Conservation (phyloP, 192 early-diverging fungal genomes). For the Backusella liffmaniae region DNA sequence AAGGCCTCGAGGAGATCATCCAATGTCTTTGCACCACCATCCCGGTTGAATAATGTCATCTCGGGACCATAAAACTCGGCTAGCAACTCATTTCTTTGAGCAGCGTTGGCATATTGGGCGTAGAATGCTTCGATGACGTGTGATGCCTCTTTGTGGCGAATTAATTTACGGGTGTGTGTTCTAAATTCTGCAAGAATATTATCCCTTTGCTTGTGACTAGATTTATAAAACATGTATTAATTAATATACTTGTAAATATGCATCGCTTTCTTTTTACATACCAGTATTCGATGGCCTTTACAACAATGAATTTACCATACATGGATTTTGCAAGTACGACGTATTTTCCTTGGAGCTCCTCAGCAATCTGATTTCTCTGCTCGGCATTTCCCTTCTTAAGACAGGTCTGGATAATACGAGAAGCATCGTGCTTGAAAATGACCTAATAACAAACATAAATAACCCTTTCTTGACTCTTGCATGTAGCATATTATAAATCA, state of each 20-base stretch:
- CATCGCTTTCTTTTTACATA: conserved; percentile 20
- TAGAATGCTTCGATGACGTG: conserved; percentile 84
- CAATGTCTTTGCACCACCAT: conserved; percentile 45
- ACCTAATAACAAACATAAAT: conserved; percentile 36
- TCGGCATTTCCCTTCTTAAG: conserved; percentile 83
- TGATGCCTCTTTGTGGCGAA: conserved; percentile 89
- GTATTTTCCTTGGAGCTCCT: conserved; percentile 78
- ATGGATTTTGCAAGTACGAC: conserved; percentile 68
- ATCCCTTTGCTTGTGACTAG: conserved; percentile 60
- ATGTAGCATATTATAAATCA: neutral
- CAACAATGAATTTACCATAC: conserved; percentile 90
- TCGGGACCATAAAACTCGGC: conserved; percentile 95
- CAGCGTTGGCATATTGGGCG: conserved; percentile 72
- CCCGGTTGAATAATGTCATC: conserved; percentile 78
- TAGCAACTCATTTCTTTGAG: conserved; percentile 70
- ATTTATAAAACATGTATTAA: neutral
- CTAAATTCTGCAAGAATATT: conserved; percentile 78
- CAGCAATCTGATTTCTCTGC: conserved; percentile 77
- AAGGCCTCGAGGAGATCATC: conserved; percentile 57
- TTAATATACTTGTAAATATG: too few relatives aligned
- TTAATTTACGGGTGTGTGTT: conserved; percentile 77
- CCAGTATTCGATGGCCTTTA: conserved; percentile 85
- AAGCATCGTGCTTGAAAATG: conserved; percentile 95
- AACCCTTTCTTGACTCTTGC: neutral
- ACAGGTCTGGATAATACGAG: conserved; percentile 86